Evolutionary conservation across 1,284 basidiomycete genomes (phyloP).

Genomic region (Mycosarcoma maydis): DNA sequence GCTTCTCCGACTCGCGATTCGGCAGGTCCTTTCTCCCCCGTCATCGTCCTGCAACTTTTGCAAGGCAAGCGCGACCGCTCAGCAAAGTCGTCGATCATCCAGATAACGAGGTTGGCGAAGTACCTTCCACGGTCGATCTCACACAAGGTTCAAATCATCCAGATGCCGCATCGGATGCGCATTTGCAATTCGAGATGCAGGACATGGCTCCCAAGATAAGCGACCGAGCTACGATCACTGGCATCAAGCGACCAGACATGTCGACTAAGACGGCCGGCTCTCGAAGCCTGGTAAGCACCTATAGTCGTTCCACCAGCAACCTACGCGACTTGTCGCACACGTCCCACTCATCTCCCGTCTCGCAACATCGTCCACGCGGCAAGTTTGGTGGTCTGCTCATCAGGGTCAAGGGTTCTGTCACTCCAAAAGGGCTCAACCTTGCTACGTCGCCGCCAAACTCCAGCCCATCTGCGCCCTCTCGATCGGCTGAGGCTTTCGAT

Average conservation of each 20-base stretch:
- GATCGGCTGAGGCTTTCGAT: conserved; percentile 1
- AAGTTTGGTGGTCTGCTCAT: conserved; percentile 28
- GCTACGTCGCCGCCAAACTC: conserved; percentile 8
- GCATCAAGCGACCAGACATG: conserved; percentile 9
- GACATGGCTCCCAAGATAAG: no score
- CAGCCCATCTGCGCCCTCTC: not conserved
- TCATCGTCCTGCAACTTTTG: conserved; percentile 9
- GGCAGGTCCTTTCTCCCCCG: conserved; percentile 33
- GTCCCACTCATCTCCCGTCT: not conserved
- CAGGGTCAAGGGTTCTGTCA: conserved; percentile 24
- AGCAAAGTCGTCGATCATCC: conserved; percentile 35
- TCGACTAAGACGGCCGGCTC: no score
- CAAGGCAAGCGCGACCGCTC: conserved; percentile 17
- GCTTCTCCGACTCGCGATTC: conserved; percentile 47
- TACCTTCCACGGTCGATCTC: no score
- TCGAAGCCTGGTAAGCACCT: conserved; percentile 25
- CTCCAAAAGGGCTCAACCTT: conserved; percentile 14
- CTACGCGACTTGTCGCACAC: conserved; percentile 6
- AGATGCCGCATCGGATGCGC: no score
- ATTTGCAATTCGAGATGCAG: no score
- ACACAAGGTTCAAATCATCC: conserved; percentile 6
- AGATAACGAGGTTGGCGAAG: conserved; percentile 21
- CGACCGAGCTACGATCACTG: no score
- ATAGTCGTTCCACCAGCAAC: conserved; percentile 32
- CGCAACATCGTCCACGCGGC: conserved; percentile 10